Percentiles rank a stretch among this genome's conserved stretches.
These are phyloP conservation scores for Hymenoscyphus occultus DNA, from an alignment of 2,329 filamentous ascomycete species.

Conservation along the genomic window DNA sequence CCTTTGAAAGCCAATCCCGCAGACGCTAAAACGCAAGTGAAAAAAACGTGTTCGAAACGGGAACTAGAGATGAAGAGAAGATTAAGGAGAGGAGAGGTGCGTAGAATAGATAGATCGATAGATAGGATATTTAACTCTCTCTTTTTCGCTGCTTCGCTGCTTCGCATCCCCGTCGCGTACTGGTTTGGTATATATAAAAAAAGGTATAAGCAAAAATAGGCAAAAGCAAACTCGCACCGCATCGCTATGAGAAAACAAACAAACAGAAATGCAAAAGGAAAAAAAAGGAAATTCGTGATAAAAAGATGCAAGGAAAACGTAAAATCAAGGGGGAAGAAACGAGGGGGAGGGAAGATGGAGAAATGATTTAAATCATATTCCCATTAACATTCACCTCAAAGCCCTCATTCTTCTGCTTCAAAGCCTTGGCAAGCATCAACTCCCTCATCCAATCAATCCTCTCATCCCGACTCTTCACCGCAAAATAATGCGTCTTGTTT, in stretches of 20 bases:
- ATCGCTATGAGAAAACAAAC: background rate
- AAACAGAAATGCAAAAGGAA: background rate
- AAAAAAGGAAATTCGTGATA: background rate
- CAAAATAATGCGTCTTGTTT: slow-evolving; percentile 90
- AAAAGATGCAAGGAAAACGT: background rate
- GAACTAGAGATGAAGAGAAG: background rate
- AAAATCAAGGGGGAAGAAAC: background rate
- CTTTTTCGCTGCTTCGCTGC: background rate
- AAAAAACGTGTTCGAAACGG: background rate
- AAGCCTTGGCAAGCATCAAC: slow-evolving; percentile 84
- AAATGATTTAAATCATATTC: slow-evolving; percentile 57
- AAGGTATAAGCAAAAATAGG: background rate
- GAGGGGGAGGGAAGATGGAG: background rate
- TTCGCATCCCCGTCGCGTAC: background rate
- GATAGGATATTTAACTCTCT: background rate
- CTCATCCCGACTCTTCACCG: slow-evolving; percentile 81
- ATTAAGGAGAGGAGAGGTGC: background rate
- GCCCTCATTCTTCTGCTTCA: slow-evolving; percentile 79
- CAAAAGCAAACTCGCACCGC: background rate
- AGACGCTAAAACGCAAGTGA: background rate
- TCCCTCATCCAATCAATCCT: slow-evolving; percentile 97
- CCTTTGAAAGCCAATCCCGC: background rate
- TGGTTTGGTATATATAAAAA: background rate
- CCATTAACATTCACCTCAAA: slow-evolving; percentile 82
- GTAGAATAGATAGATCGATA: background rate